phyloP scores from a whole-genome alignment of 345 rosid genomes.

The Ailanthus altissimus region DNA sequence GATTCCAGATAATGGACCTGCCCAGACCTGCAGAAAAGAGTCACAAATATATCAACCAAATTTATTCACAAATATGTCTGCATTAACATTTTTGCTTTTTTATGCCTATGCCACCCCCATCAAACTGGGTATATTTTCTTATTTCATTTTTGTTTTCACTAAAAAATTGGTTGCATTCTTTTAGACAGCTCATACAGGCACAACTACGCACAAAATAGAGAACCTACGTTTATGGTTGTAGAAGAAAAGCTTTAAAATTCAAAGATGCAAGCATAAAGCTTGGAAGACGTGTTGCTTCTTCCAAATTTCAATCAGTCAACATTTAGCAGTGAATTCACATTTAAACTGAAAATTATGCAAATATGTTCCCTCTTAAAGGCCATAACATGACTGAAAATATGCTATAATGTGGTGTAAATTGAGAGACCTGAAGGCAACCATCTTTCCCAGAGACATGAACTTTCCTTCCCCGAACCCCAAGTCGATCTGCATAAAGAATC shows the following conservation, averaged over 20 bases:
- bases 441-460: slow-evolving; percentile 55
- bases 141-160: slow-evolving; percentile 27
- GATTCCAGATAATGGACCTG: slow-evolving; percentile 80
- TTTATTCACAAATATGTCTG: neutral
- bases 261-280: neutral
- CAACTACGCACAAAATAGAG: neutral
- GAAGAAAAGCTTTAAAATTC: neutral
- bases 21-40: slow-evolving; percentile 68
- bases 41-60: slow-evolving; percentile 27
- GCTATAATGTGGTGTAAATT: slow-evolving; percentile 3
- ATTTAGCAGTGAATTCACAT: neutral
- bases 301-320: neutral
- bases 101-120: slow-evolving; percentile 29
- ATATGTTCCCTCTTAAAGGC: neutral
- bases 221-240: neutral
- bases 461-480: slow-evolving; percentile 98
- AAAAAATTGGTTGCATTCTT: neutral
- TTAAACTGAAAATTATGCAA: slow-evolving; percentile 12
- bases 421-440: slow-evolving; percentile 68
- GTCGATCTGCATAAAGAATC: slow-evolving; percentile 61
- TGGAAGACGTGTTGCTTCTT: neutral
- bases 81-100: neutral
- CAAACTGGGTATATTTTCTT: neutral
- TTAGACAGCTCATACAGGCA: slow-evolving; percentile 7
- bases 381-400: neutral